These are phyloP conservation scores for Amanita pseudoporphyria DNA, from an alignment of 768 basidiomycete genomes.

Conservation along the genomic window DNA sequence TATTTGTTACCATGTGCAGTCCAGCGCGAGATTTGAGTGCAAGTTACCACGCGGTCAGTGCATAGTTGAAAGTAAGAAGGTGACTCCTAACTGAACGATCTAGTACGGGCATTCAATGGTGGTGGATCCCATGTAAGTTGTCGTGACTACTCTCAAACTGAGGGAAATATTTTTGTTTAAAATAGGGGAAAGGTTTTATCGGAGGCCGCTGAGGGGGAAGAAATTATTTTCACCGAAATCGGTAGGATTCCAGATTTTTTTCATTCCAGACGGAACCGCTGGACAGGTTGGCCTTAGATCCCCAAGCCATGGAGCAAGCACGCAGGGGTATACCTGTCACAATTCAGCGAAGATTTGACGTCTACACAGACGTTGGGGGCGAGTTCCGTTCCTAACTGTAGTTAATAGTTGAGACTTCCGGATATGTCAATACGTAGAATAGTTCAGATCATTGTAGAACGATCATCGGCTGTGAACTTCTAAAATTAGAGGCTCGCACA, in stretches of 20 bases:
- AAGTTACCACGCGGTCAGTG: slow-evolving; percentile 67
- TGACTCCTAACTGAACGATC: not conserved
- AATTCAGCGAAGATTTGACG: slow-evolving; percentile 83
- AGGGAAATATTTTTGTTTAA: slow-evolving; percentile 5
- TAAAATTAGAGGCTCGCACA: slow-evolving; percentile 17
- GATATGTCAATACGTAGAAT: slow-evolving; percentile 32
- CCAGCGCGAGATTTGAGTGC: slow-evolving; percentile 80
- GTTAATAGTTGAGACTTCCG: slow-evolving; percentile 17
- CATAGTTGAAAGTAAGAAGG: not conserved
- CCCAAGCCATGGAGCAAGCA: slow-evolving; percentile 52
- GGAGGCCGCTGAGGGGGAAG: slow-evolving; percentile 69
- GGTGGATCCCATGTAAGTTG: slow-evolving; percentile 77
- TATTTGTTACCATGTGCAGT: slow-evolving; percentile 95
- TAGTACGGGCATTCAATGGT: slow-evolving; percentile 90
- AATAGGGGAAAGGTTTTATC: slow-evolving; percentile 63
- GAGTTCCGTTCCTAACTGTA: not conserved
- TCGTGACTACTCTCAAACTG: not conserved
- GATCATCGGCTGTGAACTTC: slow-evolving; percentile 24
- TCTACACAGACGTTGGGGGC: slow-evolving; percentile 62
- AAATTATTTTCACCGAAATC: slow-evolving; percentile 72
- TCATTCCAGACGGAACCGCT: not conserved
- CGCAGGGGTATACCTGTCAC: slow-evolving; percentile 89
- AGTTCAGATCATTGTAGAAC: slow-evolving; percentile 35
- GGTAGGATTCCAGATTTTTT: slow-evolving; percentile 39
- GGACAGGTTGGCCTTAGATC: slow-evolving; percentile 20